phyloP scores from a whole-genome alignment of 2,329 filamentous ascomycete genomes.

The Clonostachys byssicola region DNA sequence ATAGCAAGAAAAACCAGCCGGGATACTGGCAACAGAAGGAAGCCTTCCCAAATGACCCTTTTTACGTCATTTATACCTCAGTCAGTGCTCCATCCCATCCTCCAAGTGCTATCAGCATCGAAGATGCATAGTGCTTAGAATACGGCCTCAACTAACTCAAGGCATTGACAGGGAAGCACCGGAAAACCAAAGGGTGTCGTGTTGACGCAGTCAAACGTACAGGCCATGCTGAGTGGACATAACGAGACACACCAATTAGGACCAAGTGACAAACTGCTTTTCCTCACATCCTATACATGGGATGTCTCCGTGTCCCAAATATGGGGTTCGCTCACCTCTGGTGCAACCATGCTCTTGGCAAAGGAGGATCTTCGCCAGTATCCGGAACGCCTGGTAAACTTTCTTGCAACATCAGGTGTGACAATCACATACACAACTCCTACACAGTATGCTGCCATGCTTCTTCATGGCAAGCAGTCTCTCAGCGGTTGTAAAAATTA shows the following conservation, averaged over 20 bases:
- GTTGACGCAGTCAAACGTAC: constrained; percentile 17
- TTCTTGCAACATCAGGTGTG: not conserved
- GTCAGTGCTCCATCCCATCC: not conserved
- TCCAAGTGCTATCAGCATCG: not conserved
- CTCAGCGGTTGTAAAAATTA: not conserved
- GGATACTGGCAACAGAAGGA: not conserved
- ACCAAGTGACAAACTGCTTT: constrained; percentile 16
- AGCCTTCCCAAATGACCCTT: not conserved
- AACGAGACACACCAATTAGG: constrained; percentile 8
- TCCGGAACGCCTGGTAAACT: not conserved
- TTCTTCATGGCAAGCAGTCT: not conserved
- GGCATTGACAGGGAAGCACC: constrained; percentile 12
- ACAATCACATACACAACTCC: constrained; percentile 30
- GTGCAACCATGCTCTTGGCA: constrained; percentile 20
- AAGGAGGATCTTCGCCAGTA: not conserved
- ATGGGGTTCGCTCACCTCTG: constrained; percentile 21
- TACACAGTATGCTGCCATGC: constrained; percentile 26
- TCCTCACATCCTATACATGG: constrained; percentile 30
- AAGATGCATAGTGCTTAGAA: not conserved
- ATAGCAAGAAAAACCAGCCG: constrained; percentile 3
- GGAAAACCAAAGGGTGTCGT: constrained; percentile 33
- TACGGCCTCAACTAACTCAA: constrained; percentile 7
- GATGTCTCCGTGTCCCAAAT: constrained; percentile 29
- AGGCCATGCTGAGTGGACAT: constrained; percentile 14
- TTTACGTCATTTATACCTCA: not conserved